Base-by-base conservation (phyloP, 2,329 filamentous ascomycete genomes). In the Xylaria sp. region DNA sequence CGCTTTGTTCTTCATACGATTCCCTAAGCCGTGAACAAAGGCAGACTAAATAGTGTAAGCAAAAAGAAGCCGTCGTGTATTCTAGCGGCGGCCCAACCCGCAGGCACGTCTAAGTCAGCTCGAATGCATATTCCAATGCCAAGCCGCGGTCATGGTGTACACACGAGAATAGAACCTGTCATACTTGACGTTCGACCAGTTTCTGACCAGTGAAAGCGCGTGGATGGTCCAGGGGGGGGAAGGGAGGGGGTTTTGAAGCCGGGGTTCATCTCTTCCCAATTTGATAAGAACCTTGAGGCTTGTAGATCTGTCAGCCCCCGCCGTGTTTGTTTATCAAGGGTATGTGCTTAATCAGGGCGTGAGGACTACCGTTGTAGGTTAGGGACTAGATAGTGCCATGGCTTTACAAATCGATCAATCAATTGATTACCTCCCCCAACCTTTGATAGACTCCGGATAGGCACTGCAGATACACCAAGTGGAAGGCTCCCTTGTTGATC, bases 231-330 rank as follows among this genome's bases (percentile, higher is more conserved):
- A 32, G 47, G 61, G 65, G 39, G 60, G 24, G 24, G 2, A 27
- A 27, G 24, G 24, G 24, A 27, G 61, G 65, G 39, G 60, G 45
- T 2, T 32, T 27, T 54, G 42, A 21, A 62, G 58, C 64, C 48
- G 57, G 55, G 51, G 58, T 62, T 63, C 59, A 53, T 67, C 54
- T 66, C 53, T 59, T 47, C 27, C 54, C 48, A 58, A 42, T 19
- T 63, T 59, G 60, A 63, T 55, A 67, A 63, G 48, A 63, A 59
- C 47, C 54, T 67, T 55, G 60, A 50, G n/a, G 50, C 55, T 51
- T 61, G 61, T 14, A 68, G 65, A 68, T 68, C 65, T 51, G 65
- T 68, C 61, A 68, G 65, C 65, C 65, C 65, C 65, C 65, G 65
- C 65, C 34, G 48, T 57, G 14, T 8, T 55, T 24, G 30, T 30